Evolutionary conservation across 106 monocot genomes (phyloP).

Genomic region (Dendrobium huoshanense): DNA sequence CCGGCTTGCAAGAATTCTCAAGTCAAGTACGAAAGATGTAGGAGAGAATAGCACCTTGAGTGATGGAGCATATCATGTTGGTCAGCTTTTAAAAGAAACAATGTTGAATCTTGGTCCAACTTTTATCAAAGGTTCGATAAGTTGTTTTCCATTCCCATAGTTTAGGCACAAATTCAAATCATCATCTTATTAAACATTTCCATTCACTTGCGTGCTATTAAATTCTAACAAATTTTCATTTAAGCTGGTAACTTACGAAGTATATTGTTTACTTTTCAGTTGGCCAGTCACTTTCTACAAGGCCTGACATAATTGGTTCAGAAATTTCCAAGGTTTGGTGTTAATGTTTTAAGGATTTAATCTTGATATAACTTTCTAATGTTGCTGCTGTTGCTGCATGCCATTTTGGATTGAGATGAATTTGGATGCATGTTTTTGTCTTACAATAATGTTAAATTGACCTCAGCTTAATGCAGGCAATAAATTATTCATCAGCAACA

Average conservation of each 20-base stretch:
- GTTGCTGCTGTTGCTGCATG: background rate
- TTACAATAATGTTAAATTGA: background rate
- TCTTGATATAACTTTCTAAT: background rate
- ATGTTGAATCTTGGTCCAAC: conserved; percentile 86
- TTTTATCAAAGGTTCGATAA: conserved; percentile 73
- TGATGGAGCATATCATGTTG: conserved; percentile 41
- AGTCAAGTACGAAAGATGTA: conserved; percentile 15
- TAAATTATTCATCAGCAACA: background rate
- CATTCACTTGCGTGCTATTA: background rate
- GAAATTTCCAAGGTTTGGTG: conserved; percentile 67
- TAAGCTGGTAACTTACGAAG: conserved; percentile 5
- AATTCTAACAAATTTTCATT: conserved; percentile 7
- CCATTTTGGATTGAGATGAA: background rate
- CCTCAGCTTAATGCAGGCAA: background rate
- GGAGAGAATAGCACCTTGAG: conserved; percentile 11
- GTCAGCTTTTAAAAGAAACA: conserved; percentile 70
- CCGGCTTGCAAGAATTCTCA: conserved; percentile 34
- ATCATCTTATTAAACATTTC: background rate
- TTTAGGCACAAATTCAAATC: background rate
- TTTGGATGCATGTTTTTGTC: background rate
- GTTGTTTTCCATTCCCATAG: conserved; percentile 3
- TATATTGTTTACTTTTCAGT: conserved; percentile 42
- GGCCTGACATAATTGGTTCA: conserved; percentile 90
- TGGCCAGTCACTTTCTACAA: conserved; percentile 93
- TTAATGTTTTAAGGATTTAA: conserved; percentile 6